These are phyloP conservation scores for Geranium brycei DNA, from an alignment of 345 rosid species.

Conservation along the genomic window DNA sequence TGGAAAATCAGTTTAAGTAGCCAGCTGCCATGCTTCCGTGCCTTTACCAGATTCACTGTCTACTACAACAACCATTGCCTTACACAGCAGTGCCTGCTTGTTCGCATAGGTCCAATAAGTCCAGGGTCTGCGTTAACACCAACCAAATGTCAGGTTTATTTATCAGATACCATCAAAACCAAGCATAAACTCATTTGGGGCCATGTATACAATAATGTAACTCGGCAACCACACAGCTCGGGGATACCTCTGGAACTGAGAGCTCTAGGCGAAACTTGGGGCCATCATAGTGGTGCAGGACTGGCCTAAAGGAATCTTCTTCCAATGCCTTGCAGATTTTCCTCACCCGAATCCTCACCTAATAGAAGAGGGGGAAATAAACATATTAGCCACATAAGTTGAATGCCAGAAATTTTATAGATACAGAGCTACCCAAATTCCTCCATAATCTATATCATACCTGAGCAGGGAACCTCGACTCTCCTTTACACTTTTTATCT, in stretches of 20 bases:
- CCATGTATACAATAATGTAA: neutral
- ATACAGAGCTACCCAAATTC: neutral
- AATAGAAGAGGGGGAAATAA: neutral
- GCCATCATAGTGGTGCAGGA: constrained; percentile 19
- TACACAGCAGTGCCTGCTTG: neutral
- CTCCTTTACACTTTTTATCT: constrained; percentile 15
- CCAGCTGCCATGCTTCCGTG: neutral
- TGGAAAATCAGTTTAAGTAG: neutral
- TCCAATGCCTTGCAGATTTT: constrained; percentile 13
- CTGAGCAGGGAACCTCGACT: constrained; percentile 21
- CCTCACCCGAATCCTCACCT: constrained; percentile 14
- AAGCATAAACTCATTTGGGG: too few relatives aligned
- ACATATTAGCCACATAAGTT: neutral
- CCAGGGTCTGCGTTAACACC: neutral
- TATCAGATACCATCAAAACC: neutral
- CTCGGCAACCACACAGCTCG: neutral
- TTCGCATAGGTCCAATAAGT: neutral
- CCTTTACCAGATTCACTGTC: neutral
- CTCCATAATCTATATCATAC: constrained; percentile 1
- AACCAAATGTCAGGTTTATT: neutral
- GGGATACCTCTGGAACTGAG: constrained; percentile 14
- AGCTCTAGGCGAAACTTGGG: constrained; percentile 22
- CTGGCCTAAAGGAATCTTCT: constrained; percentile 19
- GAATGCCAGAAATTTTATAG: neutral
- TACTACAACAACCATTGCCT: neutral